Percentiles rank a stretch among this genome's conserved stretches.
Evolutionary conservation across 1,139 yeast genomes (phyloP).

Genomic region (Candida freyschussii): DNA sequence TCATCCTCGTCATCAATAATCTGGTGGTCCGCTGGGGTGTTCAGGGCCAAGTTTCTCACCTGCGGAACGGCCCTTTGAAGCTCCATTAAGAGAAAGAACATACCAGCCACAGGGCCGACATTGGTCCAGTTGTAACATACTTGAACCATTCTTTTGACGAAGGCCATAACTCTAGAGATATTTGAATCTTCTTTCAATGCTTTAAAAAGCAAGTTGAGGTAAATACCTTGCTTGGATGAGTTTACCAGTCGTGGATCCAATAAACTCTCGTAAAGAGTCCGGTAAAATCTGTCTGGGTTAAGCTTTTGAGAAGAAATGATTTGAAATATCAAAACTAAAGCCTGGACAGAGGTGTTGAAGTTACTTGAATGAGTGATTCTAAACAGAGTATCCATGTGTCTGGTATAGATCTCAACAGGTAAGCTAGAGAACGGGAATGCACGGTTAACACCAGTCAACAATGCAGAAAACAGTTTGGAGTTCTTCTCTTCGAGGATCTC

Average conservation of each 20-base stretch:
- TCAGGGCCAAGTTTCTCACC: constrained; percentile 43
- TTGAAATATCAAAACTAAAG: constrained; percentile 78
- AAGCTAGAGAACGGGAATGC: constrained; percentile 90
- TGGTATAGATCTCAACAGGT: constrained; percentile 65
- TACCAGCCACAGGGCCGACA: constrained; percentile 87
- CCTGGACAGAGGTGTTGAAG: constrained; percentile 92
- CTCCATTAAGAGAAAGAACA: constrained; percentile 72
- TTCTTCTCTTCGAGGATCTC: constrained; percentile 81
- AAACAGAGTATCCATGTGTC: constrained; percentile 80
- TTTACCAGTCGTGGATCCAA: constrained; percentile 77
- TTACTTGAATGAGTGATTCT: constrained; percentile 91
- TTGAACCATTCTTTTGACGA: constrained; percentile 86
- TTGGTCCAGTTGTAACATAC: constrained; percentile 82
- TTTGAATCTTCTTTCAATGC: constrained; percentile 72
- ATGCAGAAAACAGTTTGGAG: constrained; percentile 81
- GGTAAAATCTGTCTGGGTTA: constrained; percentile 71
- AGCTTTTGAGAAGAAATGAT: constrained; percentile 55
- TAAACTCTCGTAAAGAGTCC: constrained; percentile 85
- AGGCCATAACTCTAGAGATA: constrained; percentile 70
- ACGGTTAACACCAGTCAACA: constrained; percentile 92
- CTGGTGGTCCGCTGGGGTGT: constrained; percentile 35
- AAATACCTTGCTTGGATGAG: constrained; percentile 87
- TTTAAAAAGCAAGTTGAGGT: constrained; percentile 78
- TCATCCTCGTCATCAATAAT: constrained; percentile 31
- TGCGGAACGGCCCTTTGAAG: constrained; percentile 51